These are phyloP conservation scores for Nakazawaea molendinolei DNA, from an alignment of 805 yeast species.

Conservation along the genomic window DNA sequence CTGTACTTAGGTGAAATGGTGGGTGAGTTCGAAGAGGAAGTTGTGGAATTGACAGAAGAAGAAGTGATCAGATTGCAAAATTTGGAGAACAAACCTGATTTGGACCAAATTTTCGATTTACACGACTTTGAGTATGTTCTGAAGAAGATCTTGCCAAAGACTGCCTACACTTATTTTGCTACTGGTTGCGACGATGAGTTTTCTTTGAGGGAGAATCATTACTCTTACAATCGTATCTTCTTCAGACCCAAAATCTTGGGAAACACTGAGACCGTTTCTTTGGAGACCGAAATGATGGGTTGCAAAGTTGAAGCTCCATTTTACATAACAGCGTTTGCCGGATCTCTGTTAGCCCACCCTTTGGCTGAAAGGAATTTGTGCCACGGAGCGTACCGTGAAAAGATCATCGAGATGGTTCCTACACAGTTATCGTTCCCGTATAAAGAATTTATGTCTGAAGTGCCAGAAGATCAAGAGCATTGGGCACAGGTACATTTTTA, in stretches of 20 bases:
- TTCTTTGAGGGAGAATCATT: constrained; percentile 77
- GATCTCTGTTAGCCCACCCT: constrained; percentile 78
- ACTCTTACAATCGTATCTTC: constrained; percentile 76
- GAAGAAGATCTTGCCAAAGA: constrained; percentile 57
- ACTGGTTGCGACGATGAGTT: constrained; percentile 89
- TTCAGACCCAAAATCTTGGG: constrained; percentile 77
- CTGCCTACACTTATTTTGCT: constrained; percentile 84
- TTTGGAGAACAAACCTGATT: constrained; percentile 52
- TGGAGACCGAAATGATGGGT: constrained; percentile 66
- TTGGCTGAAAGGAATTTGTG: constrained; percentile 84
- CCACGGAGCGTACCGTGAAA: constrained; percentile 59
- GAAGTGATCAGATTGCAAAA: constrained; percentile 33
- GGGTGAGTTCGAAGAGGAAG: constrained; percentile 17
- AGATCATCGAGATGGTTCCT: constrained; percentile 75
- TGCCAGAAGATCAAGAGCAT: constrained; percentile 52
- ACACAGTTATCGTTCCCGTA: constrained; percentile 77
- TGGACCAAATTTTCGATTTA: constrained; percentile 61
- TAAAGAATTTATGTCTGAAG: constrained; percentile 65
- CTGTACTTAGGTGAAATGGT: constrained; percentile 30
- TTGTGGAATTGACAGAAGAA: constrained; percentile 22
- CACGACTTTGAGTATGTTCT: constrained; percentile 87
- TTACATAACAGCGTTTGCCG: constrained; percentile 84
- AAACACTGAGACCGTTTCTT: constrained; percentile 61
- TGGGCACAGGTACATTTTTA: constrained; percentile 81
- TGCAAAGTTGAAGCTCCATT: constrained; percentile 61